Percentiles rank a stretch among this genome's conserved stretches.
phyloP scores from a whole-genome alignment of 2,329 filamentous ascomycete species.

The Pseudogymnoascus sp. region DNA sequence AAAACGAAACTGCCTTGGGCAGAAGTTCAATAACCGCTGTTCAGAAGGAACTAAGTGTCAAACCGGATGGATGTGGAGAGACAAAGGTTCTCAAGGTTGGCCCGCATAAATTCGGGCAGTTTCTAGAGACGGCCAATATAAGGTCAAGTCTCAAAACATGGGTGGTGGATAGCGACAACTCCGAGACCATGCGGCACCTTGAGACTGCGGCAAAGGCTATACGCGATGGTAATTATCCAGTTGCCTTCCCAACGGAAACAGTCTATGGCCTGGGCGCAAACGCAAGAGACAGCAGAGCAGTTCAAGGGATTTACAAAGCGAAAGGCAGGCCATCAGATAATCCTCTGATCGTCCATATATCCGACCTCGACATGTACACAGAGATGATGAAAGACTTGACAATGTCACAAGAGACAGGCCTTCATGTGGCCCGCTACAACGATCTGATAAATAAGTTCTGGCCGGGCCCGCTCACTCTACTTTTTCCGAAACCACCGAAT shows the following conservation, averaged over 20 bases:
- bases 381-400: conserved; percentile 12
- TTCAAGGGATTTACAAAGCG: conserved; percentile 84
- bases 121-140: neutral
- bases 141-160: neutral
- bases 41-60: neutral
- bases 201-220: conserved; percentile 56
- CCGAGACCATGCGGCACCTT: neutral
- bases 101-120: neutral
- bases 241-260: conserved; percentile 95
- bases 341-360: conserved; percentile 87
- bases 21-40: neutral
- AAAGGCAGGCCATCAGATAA: conserved; percentile 92
- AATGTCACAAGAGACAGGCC: conserved; percentile 21
- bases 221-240: conserved; percentile 60
- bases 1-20: neutral
- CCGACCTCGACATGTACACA: conserved; percentile 70
- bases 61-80: neutral
- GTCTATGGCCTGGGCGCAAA: conserved; percentile 97
- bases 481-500: conserved; percentile 66
- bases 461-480: conserved; percentile 89
- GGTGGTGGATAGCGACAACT: neutral
- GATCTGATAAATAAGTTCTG: conserved; percentile 78
- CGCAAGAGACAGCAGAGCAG: conserved; percentile 75
- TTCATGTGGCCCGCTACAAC: conserved; percentile 45
- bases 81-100: neutral